Base-by-base conservation (phyloP, 192 early-diverging fungal species). In the Mortierella hygrophila region DNA sequence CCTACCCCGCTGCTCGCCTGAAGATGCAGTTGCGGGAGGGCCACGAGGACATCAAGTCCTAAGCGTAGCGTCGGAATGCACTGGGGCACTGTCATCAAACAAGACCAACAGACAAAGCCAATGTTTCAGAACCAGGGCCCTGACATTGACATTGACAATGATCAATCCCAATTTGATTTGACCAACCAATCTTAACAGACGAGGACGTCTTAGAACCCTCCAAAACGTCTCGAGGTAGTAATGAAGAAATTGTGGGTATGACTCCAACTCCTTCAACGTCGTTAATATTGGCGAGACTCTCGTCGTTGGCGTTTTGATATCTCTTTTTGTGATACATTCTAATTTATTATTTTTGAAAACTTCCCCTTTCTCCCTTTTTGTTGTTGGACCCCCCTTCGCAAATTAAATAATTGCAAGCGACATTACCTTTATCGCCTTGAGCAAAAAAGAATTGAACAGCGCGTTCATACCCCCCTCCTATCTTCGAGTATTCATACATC, bases 131-230 rank as follows among this genome's bases (percentile, higher is more conserved):
- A 60, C 21, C 23, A 60, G n/a, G 29, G 3, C 60, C 15, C 18
- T 15, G 35, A 35, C 35, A 35, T 35, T 5, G 0, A 16, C 0
- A 52, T 2, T 4, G 49, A 18, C 60, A 65, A 15, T 35, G 35
- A 35, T 32, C 21, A 60, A 60, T 60, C n/a, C 0, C 13, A 32
- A 65, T 35, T 79, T 18, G 35, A 65, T 29, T 32, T 32, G 0
- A 32, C 4, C 32, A 13, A 65, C 60, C 60, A 65, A 65, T 65
- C 6, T 88, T 96, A 75, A 96, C 95, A 15, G 89, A 90, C 71
- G 96, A 96, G 79, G 89, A 90, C 18, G 81, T 93, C 7, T 90
- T 84, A 49, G 95, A 95, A 78, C 96, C 96, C n/a, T 94, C 94
- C 0, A 0, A 65, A 83, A n/a, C 89, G 93, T 32, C 82, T 97